Percentiles rank a stretch among this genome's conserved stretches.
phyloP scores from a whole-genome alignment of 805 yeast genomes.

The Pachysolen tannophilus region DNA sequence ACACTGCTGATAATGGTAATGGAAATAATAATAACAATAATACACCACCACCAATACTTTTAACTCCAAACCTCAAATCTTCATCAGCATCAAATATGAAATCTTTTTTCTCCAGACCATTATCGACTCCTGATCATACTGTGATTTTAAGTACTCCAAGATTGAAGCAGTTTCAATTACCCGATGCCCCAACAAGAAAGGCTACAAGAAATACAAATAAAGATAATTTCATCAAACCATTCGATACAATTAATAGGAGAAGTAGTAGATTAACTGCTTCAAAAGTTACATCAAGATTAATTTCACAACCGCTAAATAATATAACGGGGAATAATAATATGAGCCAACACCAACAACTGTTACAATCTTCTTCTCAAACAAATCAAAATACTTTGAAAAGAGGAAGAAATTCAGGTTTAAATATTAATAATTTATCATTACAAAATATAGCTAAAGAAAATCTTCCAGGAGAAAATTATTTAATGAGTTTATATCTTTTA shows the following conservation, averaged over 20 bases:
- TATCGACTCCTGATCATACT: constrained; percentile 8
- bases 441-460: constrained; percentile 6
- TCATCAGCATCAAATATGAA: constrained; percentile 9
- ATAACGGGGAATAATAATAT: constrained; percentile 8
- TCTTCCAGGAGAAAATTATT: constrained; percentile 26
- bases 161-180: constrained; percentile 25
- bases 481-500: constrained; percentile 39
- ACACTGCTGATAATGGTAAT: not conserved
- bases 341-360: not conserved
- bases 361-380: constrained; percentile 8
- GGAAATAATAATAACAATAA: not conserved
- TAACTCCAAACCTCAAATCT: constrained; percentile 19
- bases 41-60: constrained; percentile 7
- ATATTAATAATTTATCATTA: constrained; percentile 4
- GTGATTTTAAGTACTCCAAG: constrained; percentile 30
- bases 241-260: constrained; percentile 9
- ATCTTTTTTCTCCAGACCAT: constrained; percentile 7
- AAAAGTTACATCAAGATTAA: constrained; percentile 38
- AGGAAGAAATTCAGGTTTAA: constrained; percentile 7
- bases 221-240: constrained; percentile 7
- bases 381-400: constrained; percentile 9
- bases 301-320: constrained; percentile 28
- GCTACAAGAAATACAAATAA: constrained; percentile 16
- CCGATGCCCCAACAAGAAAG: constrained; percentile 32
- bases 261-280: constrained; percentile 28